Conservation (phyloP, 2,329 filamentous ascomycete genomes). For the Fonsecaea erecta region DNA sequence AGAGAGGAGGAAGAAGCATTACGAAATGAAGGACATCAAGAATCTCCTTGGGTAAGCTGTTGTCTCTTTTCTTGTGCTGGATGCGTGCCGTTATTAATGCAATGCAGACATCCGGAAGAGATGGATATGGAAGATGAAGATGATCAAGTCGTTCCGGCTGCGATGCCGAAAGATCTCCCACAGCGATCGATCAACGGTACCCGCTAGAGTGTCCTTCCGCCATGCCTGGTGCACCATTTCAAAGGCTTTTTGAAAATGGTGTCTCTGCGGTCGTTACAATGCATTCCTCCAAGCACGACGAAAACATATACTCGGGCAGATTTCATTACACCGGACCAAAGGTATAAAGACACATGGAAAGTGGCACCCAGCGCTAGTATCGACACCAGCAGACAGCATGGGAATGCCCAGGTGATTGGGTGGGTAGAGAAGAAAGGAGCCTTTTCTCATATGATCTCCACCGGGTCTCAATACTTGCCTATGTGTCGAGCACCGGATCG, state of each 20-base stretch:
- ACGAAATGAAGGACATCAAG: slow-evolving; percentile 97
- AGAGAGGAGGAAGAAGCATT: slow-evolving; percentile 90
- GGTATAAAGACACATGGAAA: not conserved
- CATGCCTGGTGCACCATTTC: not conserved
- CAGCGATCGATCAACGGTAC: slow-evolving; percentile 40
- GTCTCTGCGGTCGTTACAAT: not conserved
- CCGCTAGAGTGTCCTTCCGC: slow-evolving; percentile 15
- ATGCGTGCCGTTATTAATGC: not conserved
- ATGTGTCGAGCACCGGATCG: slow-evolving; percentile 1
- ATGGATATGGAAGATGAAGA: slow-evolving; percentile 66
- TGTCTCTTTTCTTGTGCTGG: not conserved
- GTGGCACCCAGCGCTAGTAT: not conserved
- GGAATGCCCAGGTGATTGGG: not conserved
- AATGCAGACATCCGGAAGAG: slow-evolving; percentile 64
- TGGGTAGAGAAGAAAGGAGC: not conserved
- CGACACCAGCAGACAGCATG: slow-evolving; percentile 1
- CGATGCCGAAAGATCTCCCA: slow-evolving; percentile 49
- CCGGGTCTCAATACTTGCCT: not conserved
- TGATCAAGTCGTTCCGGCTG: slow-evolving; percentile 53
- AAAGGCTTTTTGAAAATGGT: not conserved
- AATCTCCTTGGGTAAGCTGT: slow-evolving; percentile 72
- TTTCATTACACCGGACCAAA: not conserved
- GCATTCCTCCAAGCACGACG: not conserved
- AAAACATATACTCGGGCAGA: not conserved
- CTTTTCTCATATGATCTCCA: slow-evolving; percentile 22